Evolutionary conservation across 345 rosid genomes (phyloP).

Genomic region (Eucalyptus curtisii): DNA sequence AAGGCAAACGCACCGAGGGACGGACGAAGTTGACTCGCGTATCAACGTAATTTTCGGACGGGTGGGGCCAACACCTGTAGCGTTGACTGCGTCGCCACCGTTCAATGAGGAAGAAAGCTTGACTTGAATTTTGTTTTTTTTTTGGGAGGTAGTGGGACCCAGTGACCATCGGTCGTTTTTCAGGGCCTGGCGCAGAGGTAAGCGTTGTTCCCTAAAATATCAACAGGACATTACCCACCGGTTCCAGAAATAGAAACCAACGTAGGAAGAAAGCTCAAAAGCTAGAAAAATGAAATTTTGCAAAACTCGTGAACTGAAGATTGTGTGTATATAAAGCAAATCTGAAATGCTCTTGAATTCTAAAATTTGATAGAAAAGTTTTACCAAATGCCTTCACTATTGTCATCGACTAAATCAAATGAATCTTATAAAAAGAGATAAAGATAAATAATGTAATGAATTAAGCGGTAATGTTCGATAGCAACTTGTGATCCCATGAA

Average conservation of each 20-base stretch:
- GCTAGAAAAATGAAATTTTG: neutral
- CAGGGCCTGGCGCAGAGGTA: neutral
- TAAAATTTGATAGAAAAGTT: neutral
- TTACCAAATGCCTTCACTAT: fast-evolving
- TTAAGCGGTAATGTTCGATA: neutral
- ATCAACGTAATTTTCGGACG: neutral
- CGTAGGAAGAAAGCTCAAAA: neutral
- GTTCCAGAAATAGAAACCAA: neutral
- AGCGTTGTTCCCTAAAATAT: neutral
- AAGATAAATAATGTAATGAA: neutral
- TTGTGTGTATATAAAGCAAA: neutral
- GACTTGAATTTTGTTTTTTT: neutral
- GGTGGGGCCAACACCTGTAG: neutral
- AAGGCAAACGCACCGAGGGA: neutral
- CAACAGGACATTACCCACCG: neutral
- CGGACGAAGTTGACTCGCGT: neutral
- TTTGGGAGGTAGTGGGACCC: neutral
- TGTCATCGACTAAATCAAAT: neutral
- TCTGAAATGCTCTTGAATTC: neutral
- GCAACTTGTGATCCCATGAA: neutral
- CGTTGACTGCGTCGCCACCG: neutral
- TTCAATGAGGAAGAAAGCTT: neutral
- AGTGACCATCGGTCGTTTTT: neutral
- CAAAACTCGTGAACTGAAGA: neutral
- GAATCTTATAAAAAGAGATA: neutral